Evolutionary conservation across 371 early-diverging fungal species (phyloP).

Genomic region (Modicella reniformis): DNA sequence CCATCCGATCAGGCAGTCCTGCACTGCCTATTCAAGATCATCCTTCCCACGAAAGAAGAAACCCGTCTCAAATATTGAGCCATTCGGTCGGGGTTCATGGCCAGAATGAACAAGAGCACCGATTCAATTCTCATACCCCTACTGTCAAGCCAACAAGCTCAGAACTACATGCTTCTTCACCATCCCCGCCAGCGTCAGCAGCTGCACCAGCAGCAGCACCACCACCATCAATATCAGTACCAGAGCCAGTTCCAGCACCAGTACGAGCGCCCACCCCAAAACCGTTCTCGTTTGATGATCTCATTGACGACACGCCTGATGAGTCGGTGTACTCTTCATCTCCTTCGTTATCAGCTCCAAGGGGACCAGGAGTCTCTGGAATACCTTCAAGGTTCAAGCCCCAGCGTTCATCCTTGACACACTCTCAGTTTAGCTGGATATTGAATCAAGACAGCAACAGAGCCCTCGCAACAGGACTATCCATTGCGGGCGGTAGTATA

Average conservation of each 20-base stretch:
- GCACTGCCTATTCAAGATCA: slow-evolving; percentile 16
- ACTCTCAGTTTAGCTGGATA: slow-evolving; percentile 54
- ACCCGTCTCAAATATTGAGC: slow-evolving; percentile 15
- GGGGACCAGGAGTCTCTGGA: slow-evolving; percentile 3
- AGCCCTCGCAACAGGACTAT: neutral
- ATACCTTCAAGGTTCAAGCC: slow-evolving; percentile 32
- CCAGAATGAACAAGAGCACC: slow-evolving; percentile 10
- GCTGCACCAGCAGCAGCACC: too few species aligned
- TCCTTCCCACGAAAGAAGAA: slow-evolving; percentile 11
- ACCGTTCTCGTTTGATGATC: slow-evolving; percentile 54
- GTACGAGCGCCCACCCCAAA: slow-evolving; percentile 23
- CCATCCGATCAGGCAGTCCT: slow-evolving; percentile 2
- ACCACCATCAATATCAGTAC: neutral
- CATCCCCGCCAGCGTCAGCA: neutral
- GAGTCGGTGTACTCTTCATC: slow-evolving; percentile 1
- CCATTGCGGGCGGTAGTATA: neutral
- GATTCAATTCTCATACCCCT: neutral
- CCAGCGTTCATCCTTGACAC: slow-evolving; percentile 43
- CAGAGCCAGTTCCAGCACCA: slow-evolving; percentile 18
- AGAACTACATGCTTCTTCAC: neutral
- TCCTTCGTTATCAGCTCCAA: slow-evolving; percentile 7
- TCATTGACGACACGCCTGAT: slow-evolving; percentile 26
- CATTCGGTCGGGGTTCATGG: slow-evolving; percentile 4
- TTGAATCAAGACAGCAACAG: slow-evolving; percentile 21
- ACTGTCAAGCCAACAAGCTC: neutral